Conservation (phyloP, 2,329 filamentous ascomycete species). For the Periconia sp. region DNA sequence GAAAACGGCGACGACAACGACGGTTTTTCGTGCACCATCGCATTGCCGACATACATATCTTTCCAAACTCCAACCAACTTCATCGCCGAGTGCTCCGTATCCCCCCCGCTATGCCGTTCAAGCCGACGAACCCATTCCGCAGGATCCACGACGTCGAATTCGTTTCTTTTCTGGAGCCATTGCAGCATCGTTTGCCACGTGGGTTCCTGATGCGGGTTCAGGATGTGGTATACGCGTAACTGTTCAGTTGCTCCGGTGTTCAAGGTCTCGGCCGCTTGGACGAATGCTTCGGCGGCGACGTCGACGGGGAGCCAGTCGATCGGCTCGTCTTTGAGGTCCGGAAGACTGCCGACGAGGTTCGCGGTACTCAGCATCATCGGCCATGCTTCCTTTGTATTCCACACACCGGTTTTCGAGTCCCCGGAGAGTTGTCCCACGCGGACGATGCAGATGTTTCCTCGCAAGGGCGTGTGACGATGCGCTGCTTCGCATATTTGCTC, state of each 20-base stretch:
- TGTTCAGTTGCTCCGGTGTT: background rate
- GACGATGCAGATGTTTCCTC: slow-evolving; percentile 31
- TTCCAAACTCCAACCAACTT: slow-evolving; percentile 56
- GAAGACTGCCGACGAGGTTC: slow-evolving; percentile 29
- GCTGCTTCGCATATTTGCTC: slow-evolving; percentile 55
- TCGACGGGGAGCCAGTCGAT: slow-evolving; percentile 40
- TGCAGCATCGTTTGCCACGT: slow-evolving; percentile 51
- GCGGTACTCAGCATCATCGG: slow-evolving; percentile 40
- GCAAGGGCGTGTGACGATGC: slow-evolving; percentile 28
- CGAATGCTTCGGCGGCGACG: slow-evolving; percentile 52
- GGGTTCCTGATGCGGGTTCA: slow-evolving; percentile 49
- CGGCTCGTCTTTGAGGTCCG: slow-evolving; percentile 28
- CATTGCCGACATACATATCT: slow-evolving; percentile 41
- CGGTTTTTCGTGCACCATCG: background rate
- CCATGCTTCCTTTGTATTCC: slow-evolving; percentile 38
- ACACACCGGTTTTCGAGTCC: slow-evolving; percentile 25
- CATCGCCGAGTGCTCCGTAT: slow-evolving; percentile 46
- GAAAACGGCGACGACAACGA: slow-evolving; percentile 33
- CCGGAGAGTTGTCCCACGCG: slow-evolving; percentile 48
- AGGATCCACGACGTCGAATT: slow-evolving; percentile 46
- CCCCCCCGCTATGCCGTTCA: slow-evolving; percentile 27
- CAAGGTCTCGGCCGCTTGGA: slow-evolving; percentile 34
- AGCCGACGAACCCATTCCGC: slow-evolving; percentile 48
- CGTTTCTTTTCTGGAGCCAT: slow-evolving; percentile 45
- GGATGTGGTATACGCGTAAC: slow-evolving; percentile 50